Evolutionary conservation across 345 rosid genomes (phyloP).

Genomic region (Linum tenue): DNA sequence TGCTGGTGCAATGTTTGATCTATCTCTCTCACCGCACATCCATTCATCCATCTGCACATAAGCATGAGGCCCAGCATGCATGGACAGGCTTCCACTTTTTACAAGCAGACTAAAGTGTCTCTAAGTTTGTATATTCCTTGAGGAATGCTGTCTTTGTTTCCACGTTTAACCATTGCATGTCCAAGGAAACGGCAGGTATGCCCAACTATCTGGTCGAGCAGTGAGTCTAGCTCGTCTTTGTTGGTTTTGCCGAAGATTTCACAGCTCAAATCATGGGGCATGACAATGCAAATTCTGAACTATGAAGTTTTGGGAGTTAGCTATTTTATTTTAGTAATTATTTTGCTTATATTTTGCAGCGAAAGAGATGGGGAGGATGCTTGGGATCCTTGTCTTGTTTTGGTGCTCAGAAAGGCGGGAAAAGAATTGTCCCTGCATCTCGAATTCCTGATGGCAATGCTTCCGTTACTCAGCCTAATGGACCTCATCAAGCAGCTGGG

Average conservation of each 20-base stretch:
- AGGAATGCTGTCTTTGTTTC: not conserved
- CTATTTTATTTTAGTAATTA: not conserved
- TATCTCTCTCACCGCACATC: too few species aligned
- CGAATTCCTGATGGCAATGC: constrained; percentile 72
- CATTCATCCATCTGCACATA: too few species aligned
- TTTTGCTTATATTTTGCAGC: constrained; percentile 28
- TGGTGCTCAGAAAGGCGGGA: constrained; percentile 71
- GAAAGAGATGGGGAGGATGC: constrained; percentile 88
- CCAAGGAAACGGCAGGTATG: too few species aligned
- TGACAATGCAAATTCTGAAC: not conserved
- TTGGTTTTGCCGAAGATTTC: too few species aligned
- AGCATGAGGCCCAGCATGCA: too few species aligned
- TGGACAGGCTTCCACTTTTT: not conserved
- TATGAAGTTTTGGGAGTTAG: not conserved
- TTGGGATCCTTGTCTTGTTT: constrained; percentile 78
- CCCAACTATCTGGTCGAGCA: too few species aligned
- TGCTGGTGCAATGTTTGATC: too few species aligned
- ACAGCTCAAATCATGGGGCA: not conserved
- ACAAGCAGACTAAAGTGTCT: not conserved
- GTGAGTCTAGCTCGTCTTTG: too few species aligned
- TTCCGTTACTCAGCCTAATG: constrained; percentile 52
- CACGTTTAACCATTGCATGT: not conserved
- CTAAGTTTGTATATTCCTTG: not conserved
- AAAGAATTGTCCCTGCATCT: constrained; percentile 77
- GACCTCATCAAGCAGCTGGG: constrained; percentile 46